Percentiles rank a stretch among this genome's conserved stretches.
These are phyloP conservation scores for Conticribra guillardii DNA, from an alignment of 108 stramenopile species.

Conservation along the genomic window DNA sequence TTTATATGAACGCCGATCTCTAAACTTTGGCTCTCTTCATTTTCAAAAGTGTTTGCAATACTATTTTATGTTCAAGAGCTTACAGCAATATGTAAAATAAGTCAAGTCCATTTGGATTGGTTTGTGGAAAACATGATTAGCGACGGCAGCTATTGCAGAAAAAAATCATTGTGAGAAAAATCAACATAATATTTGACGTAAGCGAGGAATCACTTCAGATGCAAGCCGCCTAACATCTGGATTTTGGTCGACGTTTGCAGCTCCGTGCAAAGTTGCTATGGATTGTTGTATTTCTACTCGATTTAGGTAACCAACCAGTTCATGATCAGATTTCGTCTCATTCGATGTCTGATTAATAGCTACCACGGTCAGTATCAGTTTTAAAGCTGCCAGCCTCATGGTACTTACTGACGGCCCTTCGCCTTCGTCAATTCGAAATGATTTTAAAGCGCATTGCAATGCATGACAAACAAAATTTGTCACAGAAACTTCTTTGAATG, in stretches of 20 bases:
- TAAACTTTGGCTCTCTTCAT: no score
- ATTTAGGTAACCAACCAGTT: constrained; percentile 7
- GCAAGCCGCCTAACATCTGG: constrained; percentile 35
- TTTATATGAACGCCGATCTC: no score
- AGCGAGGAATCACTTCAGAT: constrained; percentile 19
- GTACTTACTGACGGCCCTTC: neutral
- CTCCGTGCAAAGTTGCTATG: constrained; percentile 14
- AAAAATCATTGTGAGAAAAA: no score
- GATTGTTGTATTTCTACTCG: constrained; percentile 20
- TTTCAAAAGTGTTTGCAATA: no score
- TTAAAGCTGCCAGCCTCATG: constrained; percentile 32
- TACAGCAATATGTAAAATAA: no score
- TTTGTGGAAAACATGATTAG: no score
- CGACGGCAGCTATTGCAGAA: no score
- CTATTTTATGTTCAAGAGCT: no score
- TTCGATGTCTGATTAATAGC: constrained; percentile 19
- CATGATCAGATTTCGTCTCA: neutral
- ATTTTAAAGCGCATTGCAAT: constrained; percentile 28
- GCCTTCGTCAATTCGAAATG: constrained; percentile 10
- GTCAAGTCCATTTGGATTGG: no score
- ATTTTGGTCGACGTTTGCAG: constrained; percentile 28
- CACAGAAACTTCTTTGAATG: neutral
- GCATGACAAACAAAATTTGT: constrained; percentile 12
- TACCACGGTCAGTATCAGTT: constrained; percentile 28
- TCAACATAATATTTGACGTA: constrained; percentile 6